These are phyloP conservation scores for Beta corolliflora DNA, from an alignment of 179 eudicot species.

Conservation along the genomic window DNA sequence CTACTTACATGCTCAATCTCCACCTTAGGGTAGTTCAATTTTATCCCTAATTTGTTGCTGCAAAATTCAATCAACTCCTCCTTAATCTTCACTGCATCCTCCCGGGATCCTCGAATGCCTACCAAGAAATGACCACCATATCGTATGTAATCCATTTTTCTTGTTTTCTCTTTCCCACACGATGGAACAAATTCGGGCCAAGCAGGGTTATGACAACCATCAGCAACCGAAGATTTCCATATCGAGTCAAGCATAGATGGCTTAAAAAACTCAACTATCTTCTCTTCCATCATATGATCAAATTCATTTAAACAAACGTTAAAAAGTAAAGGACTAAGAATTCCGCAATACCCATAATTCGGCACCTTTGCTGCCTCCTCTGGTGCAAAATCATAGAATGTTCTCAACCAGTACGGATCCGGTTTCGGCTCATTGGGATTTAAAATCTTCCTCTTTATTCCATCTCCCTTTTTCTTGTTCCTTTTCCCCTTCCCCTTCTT, in stretches of 20 bases:
- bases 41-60: constrained; percentile 48
- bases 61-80: constrained; percentile 63
- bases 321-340: constrained; percentile 82
- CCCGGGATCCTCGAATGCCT: constrained; percentile 85
- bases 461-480: constrained; percentile 47
- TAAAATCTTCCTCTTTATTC: constrained; percentile 54
- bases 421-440: constrained; percentile 82
- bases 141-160: constrained; percentile 85
- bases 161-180: constrained; percentile 68
- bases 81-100: constrained; percentile 70
- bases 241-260: constrained; percentile 57
- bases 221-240: constrained; percentile 57
- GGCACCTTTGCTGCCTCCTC: constrained; percentile 83
- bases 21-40: constrained; percentile 74
- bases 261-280: constrained; percentile 54
- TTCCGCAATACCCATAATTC: constrained; percentile 73
- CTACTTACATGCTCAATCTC: constrained; percentile 83
- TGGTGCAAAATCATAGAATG: constrained; percentile 77
- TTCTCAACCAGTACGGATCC: constrained; percentile 88
- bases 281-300: constrained; percentile 74
- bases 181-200: constrained; percentile 99
- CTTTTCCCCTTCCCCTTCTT: constrained; percentile 31
- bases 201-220: constrained; percentile 81
- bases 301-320: constrained; percentile 77
- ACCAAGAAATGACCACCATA: constrained; percentile 81